Evolutionary conservation across 2,329 filamentous ascomycete species (phyloP).

Genomic region (Ilyonectria destructans): DNA sequence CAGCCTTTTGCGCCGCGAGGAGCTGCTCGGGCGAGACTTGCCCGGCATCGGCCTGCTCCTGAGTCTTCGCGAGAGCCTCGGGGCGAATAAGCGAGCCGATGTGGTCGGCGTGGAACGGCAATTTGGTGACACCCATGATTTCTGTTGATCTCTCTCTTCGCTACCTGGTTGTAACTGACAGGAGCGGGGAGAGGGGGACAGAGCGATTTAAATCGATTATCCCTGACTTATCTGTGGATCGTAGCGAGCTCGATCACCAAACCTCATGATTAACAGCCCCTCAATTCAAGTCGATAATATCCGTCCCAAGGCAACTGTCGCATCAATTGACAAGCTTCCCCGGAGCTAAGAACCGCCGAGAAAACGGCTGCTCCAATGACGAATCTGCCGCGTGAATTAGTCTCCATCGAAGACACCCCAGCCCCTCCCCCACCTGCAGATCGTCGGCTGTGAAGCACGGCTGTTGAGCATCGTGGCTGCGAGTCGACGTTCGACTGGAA

Average conservation of each 20-base stretch:
- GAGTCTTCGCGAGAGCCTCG: slow-evolving; percentile 71
- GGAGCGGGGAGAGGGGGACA: neutral
- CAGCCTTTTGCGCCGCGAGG: slow-evolving; percentile 70
- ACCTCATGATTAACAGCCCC: slow-evolving; percentile 12
- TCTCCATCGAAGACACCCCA: slow-evolving; percentile 39
- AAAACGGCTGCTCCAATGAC: slow-evolving; percentile 42
- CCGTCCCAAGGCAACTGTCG: slow-evolving; percentile 30
- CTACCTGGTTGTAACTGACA: neutral
- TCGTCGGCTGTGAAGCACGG: slow-evolving; percentile 48
- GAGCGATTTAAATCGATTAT: slow-evolving; percentile 27
- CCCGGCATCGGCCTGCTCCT: slow-evolving; percentile 64
- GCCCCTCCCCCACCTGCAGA: slow-evolving; percentile 47
- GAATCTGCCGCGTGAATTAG: slow-evolving; percentile 28
- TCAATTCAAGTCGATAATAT: slow-evolving; percentile 29
- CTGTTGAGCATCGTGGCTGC: slow-evolving; percentile 43
- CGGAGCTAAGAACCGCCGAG: slow-evolving; percentile 32
- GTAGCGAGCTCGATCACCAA: slow-evolving; percentile 20
- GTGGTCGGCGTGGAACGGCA: slow-evolving; percentile 81
- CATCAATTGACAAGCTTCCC: slow-evolving; percentile 25
- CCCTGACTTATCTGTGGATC: slow-evolving; percentile 13
- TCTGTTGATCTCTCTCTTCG: neutral
- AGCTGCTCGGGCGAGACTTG: slow-evolving; percentile 63
- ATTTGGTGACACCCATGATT: slow-evolving; percentile 48
- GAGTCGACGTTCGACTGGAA: neutral
- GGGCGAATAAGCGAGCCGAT: slow-evolving; percentile 81